Evolutionary conservation across 83 land plant species (phyloP), one percentile per base, ranked within the genome.

Genomic region (Diphasiastrum complanatum): DNA sequence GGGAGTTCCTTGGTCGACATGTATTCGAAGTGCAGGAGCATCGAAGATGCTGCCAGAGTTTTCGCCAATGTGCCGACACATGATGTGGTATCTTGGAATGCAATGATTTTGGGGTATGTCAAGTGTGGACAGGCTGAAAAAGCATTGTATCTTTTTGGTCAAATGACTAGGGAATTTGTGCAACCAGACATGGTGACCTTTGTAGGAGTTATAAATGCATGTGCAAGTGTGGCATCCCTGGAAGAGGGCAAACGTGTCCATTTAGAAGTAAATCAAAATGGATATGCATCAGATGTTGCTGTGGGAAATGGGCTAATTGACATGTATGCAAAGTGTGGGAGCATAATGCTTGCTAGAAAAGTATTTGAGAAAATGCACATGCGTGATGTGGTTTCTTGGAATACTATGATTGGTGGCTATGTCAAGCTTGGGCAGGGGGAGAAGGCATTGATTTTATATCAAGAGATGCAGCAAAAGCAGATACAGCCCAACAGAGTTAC

Each of bases 241-340:
- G n/a, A 57, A 2, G 2, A 57, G 18, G 61, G 46, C 3, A 33
- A 22, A n/a, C 19, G 14, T 11, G 2, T 57, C 8, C 61, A 57
- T 16, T 3, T 2, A 6, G 2, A 5, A 2, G 23, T 57, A 4
- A 2, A 4, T 28, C 8, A 4, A n/a, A 57, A 16, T 14, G 20
- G 61, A 2, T 57, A 10, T 28, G 49, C 8, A 16, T 10, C 1
- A 1, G 33, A 33, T 33, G 23, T 12, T 31, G 6, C 8, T 2
- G 61, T 57, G 12, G 61, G 43, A 14, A 57, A 33, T 33, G 46
- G 40, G 2, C 18, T 57, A 3, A 23, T 57, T 36, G 61, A 36
- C 33, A 57, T 57, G 61, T 33, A 33, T 33, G 61, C 47, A 14
- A 57, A 57, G 41, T 57, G 61, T 57, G 61, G 61, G 5, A 5